These are phyloP conservation scores for Nakaseomyces delphensis DNA, from an alignment of 1,139 yeast genomes.

Conservation along the genomic window DNA sequence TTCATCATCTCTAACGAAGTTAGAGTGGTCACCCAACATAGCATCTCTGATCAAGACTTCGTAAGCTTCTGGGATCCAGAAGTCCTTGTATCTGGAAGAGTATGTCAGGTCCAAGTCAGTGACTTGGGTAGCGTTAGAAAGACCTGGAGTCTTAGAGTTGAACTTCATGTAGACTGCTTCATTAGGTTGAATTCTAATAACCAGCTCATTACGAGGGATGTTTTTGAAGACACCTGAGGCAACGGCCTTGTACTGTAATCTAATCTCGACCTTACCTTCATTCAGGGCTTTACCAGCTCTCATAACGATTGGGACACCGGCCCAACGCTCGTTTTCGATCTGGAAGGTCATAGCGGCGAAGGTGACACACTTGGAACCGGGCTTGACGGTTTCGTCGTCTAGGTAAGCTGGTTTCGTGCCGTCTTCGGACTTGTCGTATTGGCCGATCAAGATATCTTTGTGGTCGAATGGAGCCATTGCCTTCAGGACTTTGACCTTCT, in stretches of 20 bases:
- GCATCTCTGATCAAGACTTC: constrained; percentile 92
- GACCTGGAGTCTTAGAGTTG: constrained; percentile 89
- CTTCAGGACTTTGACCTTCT: constrained; percentile 85
- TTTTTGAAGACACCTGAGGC: constrained; percentile 73
- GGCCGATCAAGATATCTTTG: constrained; percentile 73
- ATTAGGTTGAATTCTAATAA: constrained; percentile 86
- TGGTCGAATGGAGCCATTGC: constrained; percentile 63
- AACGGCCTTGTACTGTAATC: constrained; percentile 85
- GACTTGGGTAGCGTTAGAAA: constrained; percentile 67
- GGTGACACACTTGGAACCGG: constrained; percentile 78
- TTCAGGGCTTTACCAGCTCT: constrained; percentile 96
- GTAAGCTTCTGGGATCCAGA: constrained; percentile 96
- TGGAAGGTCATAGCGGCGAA: constrained; percentile 77
- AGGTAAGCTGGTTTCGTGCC: constrained; percentile 83
- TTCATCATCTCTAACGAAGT: constrained; percentile 97
- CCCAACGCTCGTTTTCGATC: constrained; percentile 93
- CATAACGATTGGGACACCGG: constrained; percentile 90
- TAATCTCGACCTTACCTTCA: constrained; percentile 86
- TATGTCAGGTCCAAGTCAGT: constrained; percentile 90
- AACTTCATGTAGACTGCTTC: constrained; percentile 90
- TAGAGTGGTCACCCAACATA: constrained; percentile 85
- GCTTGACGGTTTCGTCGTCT: constrained; percentile 87
- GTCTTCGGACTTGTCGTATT: constrained; percentile 74
- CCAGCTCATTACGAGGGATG: constrained; percentile 86
- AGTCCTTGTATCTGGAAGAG: constrained; percentile 69